A percentile compares a stretch with the other conserved stretches of the same genome.
phyloP scores from a whole-genome alignment of 2,329 filamentous ascomycete genomes.

The Volutella citrinella region DNA sequence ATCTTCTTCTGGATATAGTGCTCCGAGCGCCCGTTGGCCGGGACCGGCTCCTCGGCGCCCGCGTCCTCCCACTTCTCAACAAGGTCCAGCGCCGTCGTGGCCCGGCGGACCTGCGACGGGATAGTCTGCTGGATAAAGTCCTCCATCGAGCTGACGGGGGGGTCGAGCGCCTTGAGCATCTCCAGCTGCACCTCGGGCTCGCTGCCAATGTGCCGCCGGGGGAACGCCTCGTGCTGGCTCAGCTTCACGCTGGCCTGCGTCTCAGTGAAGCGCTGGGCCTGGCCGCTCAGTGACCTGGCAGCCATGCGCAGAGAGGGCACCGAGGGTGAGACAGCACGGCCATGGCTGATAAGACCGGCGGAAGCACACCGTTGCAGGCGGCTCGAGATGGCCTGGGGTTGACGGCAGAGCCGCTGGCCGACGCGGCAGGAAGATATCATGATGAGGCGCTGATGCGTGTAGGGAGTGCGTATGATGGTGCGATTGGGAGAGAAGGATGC shows the following conservation, averaged over 20 bases:
- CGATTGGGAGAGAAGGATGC: too few relatives aligned
- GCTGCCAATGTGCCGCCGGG: constrained; percentile 83
- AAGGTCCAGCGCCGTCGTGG: constrained; percentile 23
- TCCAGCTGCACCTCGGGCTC: constrained; percentile 62
- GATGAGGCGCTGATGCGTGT: constrained; percentile 10
- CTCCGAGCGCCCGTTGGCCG: constrained; percentile 23
- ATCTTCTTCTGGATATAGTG: constrained; percentile 41
- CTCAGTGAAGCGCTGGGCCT: constrained; percentile 18
- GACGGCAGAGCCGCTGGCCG: constrained; percentile 24
- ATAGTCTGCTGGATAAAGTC: constrained; percentile 83
- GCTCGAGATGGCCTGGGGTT: constrained; percentile 17
- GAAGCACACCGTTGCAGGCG: too few relatives aligned
- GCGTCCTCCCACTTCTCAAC: constrained; percentile 28
- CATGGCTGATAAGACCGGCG: constrained; percentile 16
- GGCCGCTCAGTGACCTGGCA: constrained; percentile 7
- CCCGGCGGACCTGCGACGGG: constrained; percentile 62
- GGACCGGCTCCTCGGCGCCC: constrained; percentile 18
- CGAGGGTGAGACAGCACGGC: constrained; percentile 16
- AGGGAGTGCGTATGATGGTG: too few relatives aligned
- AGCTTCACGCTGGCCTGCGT: constrained; percentile 16
- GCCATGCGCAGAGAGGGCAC: constrained; percentile 1
- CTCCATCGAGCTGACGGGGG: constrained; percentile 70
- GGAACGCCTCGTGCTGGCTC: constrained; percentile 48
- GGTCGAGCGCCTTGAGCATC: constrained; percentile 79
- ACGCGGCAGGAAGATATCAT: constrained; percentile 26